These are phyloP conservation scores for Phytopythium chamaehyphon DNA, from an alignment of 352 stramenopile genomes.

Conservation along the genomic window DNA sequence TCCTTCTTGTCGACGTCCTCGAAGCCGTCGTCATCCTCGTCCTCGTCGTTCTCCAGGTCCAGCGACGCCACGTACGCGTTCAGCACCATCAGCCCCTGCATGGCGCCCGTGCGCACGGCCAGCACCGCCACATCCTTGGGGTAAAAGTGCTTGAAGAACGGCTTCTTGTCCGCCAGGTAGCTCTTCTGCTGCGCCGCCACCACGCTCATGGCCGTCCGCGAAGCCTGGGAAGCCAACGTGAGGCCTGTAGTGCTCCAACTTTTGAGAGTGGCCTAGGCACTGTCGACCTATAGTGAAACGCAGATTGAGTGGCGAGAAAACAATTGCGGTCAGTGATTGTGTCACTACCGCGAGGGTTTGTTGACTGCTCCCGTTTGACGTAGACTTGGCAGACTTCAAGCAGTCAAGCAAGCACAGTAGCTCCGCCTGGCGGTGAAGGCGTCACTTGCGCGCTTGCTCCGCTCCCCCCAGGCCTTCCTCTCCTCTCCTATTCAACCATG, in stretches of 20 bases:
- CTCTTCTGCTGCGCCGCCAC: constrained; percentile 50
- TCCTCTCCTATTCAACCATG: constrained; percentile 18
- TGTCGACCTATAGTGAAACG: no score
- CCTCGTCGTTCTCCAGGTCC: constrained; percentile 56
- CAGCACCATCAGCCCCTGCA: constrained; percentile 71
- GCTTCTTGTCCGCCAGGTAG: constrained; percentile 84
- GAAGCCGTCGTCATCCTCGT: constrained; percentile 36
- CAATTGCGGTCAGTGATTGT: no score
- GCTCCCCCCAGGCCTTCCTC: neutral
- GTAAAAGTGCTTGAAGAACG: constrained; percentile 83
- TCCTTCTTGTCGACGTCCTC: constrained; percentile 31
- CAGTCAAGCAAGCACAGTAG: no score
- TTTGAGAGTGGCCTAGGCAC: no score
- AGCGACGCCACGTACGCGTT: constrained; percentile 77
- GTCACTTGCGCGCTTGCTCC: neutral
- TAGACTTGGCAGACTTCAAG: neutral
- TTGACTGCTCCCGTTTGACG: neutral
- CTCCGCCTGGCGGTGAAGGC: no score
- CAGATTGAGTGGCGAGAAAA: no score
- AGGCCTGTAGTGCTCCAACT: no score
- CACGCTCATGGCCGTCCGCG: constrained; percentile 42
- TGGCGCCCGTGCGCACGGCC: constrained; percentile 49
- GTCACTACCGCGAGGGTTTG: no score
- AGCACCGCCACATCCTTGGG: constrained; percentile 61
- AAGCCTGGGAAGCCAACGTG: neutral